These are phyloP conservation scores for Capronia coronata DNA, from an alignment of 2,329 filamentous ascomycete genomes.

Conservation along the genomic window DNA sequence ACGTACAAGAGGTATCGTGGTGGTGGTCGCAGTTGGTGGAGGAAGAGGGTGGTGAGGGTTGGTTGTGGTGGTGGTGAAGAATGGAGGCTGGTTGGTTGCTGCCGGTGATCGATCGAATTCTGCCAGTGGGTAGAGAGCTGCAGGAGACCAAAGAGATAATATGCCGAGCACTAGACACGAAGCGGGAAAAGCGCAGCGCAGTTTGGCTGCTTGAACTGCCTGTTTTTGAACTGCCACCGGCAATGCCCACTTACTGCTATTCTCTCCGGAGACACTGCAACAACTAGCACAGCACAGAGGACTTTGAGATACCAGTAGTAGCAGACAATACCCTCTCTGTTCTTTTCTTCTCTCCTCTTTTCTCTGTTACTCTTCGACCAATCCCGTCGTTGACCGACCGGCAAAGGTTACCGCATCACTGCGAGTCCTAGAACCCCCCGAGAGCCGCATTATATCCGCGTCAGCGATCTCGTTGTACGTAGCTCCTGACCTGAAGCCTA, in stretches of 20 bases:
- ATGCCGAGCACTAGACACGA: background rate
- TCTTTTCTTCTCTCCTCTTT: background rate
- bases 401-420: background rate
- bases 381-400: background rate
- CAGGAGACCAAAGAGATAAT: background rate
- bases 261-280: no score
- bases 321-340: background rate
- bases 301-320: background rate
- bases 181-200: background rate
- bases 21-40: no score
- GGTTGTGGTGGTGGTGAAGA: slow-evolving; percentile 1
- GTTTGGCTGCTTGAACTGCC: background rate
- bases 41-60: background rate
- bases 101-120: background rate
- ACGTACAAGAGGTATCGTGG: no score
- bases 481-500: no score
- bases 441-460: no score
- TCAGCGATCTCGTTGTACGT: no score
- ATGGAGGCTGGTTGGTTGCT: background rate
- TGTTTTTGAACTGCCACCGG: no score
- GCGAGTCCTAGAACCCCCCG: no score
- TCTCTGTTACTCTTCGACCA: no score
- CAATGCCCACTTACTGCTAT: no score
- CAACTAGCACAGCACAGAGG: no score
- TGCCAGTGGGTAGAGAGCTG: background rate